A percentile compares a stretch with the other conserved stretches of the same genome.
Evolutionary conservation across 164 flowering plant genomes (phyloP).

Genomic region (Akebia trifoliata): DNA sequence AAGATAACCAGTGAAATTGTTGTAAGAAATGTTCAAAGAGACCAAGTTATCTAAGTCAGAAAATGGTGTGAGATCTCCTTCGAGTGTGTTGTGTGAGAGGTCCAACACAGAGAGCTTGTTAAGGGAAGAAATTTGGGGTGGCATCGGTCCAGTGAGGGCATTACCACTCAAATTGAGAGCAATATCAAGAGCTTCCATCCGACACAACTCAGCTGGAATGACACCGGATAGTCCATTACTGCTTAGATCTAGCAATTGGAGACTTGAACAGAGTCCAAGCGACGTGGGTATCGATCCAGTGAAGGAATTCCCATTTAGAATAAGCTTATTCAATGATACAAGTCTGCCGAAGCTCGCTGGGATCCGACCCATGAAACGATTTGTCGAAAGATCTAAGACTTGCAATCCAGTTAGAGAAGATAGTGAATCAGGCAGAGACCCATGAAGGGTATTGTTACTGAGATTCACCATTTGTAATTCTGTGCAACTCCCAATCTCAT

Average conservation of each 20-base stretch:
- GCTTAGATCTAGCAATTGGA: constrained; percentile 75
- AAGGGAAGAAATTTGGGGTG: constrained; percentile 48
- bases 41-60: constrained; percentile 50
- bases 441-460: constrained; percentile 56
- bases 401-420: constrained; percentile 54
- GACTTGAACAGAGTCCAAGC: constrained; percentile 47
- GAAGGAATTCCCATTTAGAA: constrained; percentile 34
- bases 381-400: constrained; percentile 44
- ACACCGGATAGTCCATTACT: constrained; percentile 48
- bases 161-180: constrained; percentile 72
- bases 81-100: constrained; percentile 47
- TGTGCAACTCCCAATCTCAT: constrained; percentile 28
- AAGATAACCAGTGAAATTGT: constrained; percentile 47
- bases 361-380: constrained; percentile 35
- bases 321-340: constrained; percentile 50
- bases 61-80: constrained; percentile 48
- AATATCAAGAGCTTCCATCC: constrained; percentile 56
- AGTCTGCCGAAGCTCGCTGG: constrained; percentile 54
- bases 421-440: constrained; percentile 50
- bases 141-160: constrained; percentile 53
- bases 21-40: constrained; percentile 58
- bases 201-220: constrained; percentile 50
- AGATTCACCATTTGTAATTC: constrained; percentile 21
- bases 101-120: constrained; percentile 49
- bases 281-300: constrained; percentile 60